Evolutionary conservation across 441 rosid genomes (phyloP).

Genomic region (Isatis lusitanica): DNA sequence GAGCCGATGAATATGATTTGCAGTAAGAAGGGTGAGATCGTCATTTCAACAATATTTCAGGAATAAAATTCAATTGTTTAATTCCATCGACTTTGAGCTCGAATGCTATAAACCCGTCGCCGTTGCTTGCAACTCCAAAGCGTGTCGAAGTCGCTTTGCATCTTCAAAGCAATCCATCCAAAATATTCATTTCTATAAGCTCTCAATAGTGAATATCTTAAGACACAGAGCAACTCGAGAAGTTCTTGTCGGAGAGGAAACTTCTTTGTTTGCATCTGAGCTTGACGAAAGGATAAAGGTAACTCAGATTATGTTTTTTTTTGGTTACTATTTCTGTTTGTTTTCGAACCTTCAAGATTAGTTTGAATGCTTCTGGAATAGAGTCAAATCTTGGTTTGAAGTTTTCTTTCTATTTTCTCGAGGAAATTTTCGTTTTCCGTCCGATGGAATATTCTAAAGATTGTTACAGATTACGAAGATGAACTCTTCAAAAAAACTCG

Average conservation of each 20-base stretch:
- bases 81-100: background rate
- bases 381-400: conserved; percentile 26
- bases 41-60: background rate
- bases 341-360: background rate
- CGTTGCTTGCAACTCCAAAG: conserved; percentile 19
- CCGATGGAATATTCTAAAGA: conserved; percentile 13
- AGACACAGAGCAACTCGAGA: background rate
- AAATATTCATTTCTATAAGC: background rate
- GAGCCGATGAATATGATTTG: background rate
- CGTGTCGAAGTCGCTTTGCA: conserved; percentile 24
- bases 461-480: conserved; percentile 9
- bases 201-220: background rate
- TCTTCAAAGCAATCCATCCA: conserved; percentile 13
- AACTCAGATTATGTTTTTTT: background rate
- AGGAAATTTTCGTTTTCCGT: background rate
- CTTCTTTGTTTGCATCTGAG: background rate
- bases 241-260: background rate
- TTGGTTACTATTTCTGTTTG: background rate
- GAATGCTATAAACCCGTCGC: conserved; percentile 35
- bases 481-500: conserved; percentile 3
- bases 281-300: conserved; percentile 10
- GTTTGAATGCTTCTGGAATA: conserved; percentile 11
- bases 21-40: conserved; percentile 13
- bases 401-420: conserved; percentile 4
- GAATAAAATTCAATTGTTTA: conserved; percentile 11